Evolutionary conservation across 352 stramenopile genomes (phyloP).

Genomic region (Globisporangium cystogenes): DNA sequence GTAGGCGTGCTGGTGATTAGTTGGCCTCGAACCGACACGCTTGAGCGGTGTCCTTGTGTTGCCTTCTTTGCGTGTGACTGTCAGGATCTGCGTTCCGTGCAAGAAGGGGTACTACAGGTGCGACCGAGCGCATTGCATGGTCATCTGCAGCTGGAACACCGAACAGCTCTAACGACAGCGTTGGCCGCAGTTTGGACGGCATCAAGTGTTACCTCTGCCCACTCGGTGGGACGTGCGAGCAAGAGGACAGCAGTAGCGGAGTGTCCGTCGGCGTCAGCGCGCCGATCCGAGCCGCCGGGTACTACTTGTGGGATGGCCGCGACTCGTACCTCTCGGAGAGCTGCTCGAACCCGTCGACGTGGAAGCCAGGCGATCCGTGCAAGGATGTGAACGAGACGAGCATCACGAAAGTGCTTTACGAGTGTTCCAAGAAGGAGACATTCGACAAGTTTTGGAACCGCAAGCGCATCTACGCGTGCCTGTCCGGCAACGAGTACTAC

Average conservation of each 20-base stretch:
- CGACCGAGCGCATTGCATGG: not conserved
- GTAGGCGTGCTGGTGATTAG: not conserved
- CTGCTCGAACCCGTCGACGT: slow-evolving; percentile 33
- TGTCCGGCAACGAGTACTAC: slow-evolving; percentile 58
- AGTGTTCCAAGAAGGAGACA: slow-evolving; percentile 24
- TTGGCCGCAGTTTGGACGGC: slow-evolving; percentile 44
- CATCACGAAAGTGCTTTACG: slow-evolving; percentile 33
- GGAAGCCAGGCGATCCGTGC: slow-evolving; percentile 47
- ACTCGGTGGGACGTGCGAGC: slow-evolving; percentile 39
- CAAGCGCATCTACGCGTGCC: slow-evolving; percentile 54
- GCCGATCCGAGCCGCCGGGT: slow-evolving; percentile 36
- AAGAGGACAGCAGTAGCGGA: slow-evolving; percentile 23
- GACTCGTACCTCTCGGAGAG: slow-evolving; percentile 27
- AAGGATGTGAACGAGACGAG: slow-evolving; percentile 18
- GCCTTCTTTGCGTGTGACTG: not conserved
- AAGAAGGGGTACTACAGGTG: slow-evolving; percentile 68
- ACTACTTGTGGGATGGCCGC: slow-evolving; percentile 35
- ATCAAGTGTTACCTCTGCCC: slow-evolving; percentile 58
- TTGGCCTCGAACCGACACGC: no score
- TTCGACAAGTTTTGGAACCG: slow-evolving; percentile 56
- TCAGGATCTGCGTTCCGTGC: slow-evolving; percentile 44
- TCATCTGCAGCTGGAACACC: not conserved
- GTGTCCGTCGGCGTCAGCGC: slow-evolving; percentile 30
- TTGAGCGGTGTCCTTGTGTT: no score
- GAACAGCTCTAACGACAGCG: not conserved